Conservation (phyloP, 768 basidiomycete species). For the Pholiota molesta region DNA sequence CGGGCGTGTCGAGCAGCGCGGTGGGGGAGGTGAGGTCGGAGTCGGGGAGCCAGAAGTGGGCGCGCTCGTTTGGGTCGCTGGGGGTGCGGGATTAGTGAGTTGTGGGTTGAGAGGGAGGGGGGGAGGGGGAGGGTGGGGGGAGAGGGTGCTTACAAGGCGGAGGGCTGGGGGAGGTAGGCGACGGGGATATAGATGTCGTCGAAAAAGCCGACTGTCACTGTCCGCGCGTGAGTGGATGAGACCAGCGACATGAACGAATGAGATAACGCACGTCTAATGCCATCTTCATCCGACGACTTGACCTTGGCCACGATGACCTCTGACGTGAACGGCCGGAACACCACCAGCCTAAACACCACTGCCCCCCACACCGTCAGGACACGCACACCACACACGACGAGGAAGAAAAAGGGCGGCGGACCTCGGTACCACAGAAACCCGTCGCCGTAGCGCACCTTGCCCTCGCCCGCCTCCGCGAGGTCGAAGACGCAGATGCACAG, state of each 20-base stretch:
- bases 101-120: neutral
- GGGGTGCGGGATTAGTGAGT: no score
- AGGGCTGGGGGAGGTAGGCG: slow-evolving; percentile 79
- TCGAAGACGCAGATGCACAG: slow-evolving; percentile 92
- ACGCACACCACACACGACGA: neutral
- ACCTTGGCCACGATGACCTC: slow-evolving; percentile 92
- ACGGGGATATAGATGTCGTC: slow-evolving; percentile 90
- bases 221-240: neutral
- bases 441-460: slow-evolving; percentile 93
- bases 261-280: slow-evolving; percentile 70
- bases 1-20: slow-evolving; percentile 71
- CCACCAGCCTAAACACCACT: slow-evolving; percentile 90
- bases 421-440: slow-evolving; percentile 95
- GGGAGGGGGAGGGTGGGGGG: neutral
- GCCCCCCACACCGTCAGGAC: neutral
- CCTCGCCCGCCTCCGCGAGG: slow-evolving; percentile 83
- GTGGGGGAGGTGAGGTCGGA: slow-evolving; percentile 53
- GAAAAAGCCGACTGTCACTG: slow-evolving; percentile 91
- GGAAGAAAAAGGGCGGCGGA: slow-evolving; percentile 31
- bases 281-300: slow-evolving; percentile 82
- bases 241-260: neutral
- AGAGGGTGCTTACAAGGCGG: slow-evolving; percentile 61
- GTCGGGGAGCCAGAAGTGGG: slow-evolving; percentile 82
- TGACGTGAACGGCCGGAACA: slow-evolving; percentile 89
- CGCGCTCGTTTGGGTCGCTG: slow-evolving; percentile 82